These are phyloP conservation scores for Calonectria leucothoes DNA, from an alignment of 2,329 filamentous ascomycete genomes.

Conservation along the genomic window DNA sequence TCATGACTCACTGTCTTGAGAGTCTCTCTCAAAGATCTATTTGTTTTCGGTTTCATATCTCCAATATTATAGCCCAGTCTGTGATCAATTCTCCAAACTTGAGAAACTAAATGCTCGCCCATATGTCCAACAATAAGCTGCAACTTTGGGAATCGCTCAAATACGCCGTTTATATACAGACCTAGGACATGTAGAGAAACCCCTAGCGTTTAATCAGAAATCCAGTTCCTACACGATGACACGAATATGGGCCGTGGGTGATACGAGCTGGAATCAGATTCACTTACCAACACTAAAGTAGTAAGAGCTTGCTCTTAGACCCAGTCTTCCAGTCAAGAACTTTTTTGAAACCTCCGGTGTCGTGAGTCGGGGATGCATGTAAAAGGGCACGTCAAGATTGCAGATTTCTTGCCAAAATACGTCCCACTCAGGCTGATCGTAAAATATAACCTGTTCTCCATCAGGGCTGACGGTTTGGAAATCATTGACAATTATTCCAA, in stretches of 20 bases:
- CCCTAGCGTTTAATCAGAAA: neutral
- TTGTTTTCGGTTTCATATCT: neutral
- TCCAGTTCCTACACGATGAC: neutral
- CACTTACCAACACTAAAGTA: neutral
- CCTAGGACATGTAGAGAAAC: neutral
- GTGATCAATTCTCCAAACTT: neutral
- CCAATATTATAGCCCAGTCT: neutral
- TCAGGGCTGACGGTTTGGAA: neutral
- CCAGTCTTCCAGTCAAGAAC: neutral
- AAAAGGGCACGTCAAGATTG: neutral
- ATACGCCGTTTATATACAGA: neutral
- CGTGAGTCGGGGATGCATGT: neutral
- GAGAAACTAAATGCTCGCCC: neutral
- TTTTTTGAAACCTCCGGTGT: neutral
- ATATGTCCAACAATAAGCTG: neutral
- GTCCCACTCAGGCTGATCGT: neutral
- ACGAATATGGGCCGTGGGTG: too few relatives aligned
- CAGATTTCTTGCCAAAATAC: neutral
- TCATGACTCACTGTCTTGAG: neutral
- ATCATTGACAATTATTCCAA: neutral
- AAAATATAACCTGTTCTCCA: neutral
- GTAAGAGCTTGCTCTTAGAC: neutral
- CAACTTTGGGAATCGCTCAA: neutral
- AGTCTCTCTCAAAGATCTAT: neutral
- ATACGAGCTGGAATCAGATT: neutral